Evolutionary conservation across 805 yeast genomes (phyloP).

Genomic region (Metschnikowia lachancei): DNA sequence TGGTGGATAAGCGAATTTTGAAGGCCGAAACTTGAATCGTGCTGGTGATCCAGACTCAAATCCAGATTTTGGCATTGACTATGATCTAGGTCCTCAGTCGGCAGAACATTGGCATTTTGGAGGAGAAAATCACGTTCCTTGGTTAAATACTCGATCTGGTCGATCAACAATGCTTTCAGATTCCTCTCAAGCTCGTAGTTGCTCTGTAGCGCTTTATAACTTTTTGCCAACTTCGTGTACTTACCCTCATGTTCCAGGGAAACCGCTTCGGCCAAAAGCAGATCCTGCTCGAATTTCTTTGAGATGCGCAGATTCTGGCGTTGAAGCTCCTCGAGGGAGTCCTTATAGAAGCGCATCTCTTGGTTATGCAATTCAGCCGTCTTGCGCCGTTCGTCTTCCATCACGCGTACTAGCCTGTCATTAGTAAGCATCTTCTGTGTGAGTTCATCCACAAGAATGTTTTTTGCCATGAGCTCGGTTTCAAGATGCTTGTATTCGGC

Average conservation of each 20-base stretch:
- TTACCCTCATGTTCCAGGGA: conserved; percentile 19
- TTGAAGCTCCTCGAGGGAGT: conserved; percentile 33
- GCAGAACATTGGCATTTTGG: conserved; percentile 7
- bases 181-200: conserved; percentile 53
- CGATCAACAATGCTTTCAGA: conserved; percentile 51
- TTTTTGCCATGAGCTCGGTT: conserved; percentile 28
- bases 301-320: conserved; percentile 18
- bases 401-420: conserved; percentile 29
- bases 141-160: conserved; percentile 51
- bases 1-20: not conserved
- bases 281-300: conserved; percentile 19
- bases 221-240: conserved; percentile 32
- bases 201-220: conserved; percentile 42
- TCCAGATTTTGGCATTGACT: not conserved
- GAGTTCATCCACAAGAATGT: conserved; percentile 27
- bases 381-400: conserved; percentile 30
- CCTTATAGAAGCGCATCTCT: conserved; percentile 34
- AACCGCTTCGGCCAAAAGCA: conserved; percentile 5
- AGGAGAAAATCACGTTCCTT: conserved; percentile 27
- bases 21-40: too few species aligned
- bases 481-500: conserved; percentile 33
- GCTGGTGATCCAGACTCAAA: too few species aligned
- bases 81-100: conserved; percentile 1
- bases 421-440: conserved; percentile 23
- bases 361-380: conserved; percentile 28